Evolutionary conservation across 495 filamentous ascomycete species (phyloP).

Genomic region (Pyrenopolyporus hunteri): DNA sequence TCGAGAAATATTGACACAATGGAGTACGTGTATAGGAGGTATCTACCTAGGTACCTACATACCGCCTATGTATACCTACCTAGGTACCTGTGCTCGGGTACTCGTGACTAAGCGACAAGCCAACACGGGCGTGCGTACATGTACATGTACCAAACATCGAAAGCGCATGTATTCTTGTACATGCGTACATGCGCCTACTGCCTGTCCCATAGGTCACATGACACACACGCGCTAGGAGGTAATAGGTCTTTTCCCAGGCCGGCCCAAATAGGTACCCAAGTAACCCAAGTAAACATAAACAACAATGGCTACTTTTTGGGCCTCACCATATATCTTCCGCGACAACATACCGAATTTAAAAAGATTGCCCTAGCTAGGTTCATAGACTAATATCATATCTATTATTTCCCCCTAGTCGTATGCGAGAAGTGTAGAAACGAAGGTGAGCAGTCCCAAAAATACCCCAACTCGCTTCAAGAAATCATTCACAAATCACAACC

Average conservation of each 20-base stretch:
- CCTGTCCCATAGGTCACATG: constrained; percentile 6
- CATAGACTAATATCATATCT: background rate
- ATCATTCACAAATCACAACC: constrained; percentile 17
- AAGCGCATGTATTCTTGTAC: too few species aligned
- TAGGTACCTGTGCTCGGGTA: background rate
- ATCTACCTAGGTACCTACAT: background rate
- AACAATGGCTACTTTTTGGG: background rate
- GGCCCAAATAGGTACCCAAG: background rate
- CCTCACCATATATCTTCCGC: constrained; percentile 13
- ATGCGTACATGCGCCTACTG: too few species aligned
- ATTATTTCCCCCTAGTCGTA: background rate
- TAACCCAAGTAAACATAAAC: background rate
- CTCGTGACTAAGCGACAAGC: too few species aligned
- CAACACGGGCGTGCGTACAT: too few species aligned
- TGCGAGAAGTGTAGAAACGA: constrained; percentile 7
- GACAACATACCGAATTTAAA: constrained; percentile 7
- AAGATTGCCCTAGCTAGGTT: background rate
- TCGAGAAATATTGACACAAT: too few species aligned
- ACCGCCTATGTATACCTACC: background rate
- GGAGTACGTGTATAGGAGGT: too few species aligned
- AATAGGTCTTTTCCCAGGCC: background rate
- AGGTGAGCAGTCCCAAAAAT: constrained; percentile 20
- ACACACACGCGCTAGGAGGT: background rate
- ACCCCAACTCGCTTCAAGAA: background rate
- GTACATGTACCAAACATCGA: too few species aligned